Evolutionary conservation across 768 basidiomycete genomes (phyloP).

Genomic region (Tulasnella sp.): DNA sequence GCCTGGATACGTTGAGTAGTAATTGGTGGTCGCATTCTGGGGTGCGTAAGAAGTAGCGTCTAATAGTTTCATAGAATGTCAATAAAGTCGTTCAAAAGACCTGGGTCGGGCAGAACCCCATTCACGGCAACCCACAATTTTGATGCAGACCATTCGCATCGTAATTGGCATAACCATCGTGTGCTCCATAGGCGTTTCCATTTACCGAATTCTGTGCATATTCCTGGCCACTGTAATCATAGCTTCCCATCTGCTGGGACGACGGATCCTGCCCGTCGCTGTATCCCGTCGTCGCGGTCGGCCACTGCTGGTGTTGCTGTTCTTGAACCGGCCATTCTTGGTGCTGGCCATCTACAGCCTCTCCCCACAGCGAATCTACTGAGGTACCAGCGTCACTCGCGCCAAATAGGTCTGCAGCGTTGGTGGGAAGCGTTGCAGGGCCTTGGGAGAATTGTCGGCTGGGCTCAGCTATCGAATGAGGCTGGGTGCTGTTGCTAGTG

Average conservation of each 20-base stretch:
- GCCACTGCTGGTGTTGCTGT: background rate
- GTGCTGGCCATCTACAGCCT: background rate
- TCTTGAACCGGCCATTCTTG: conserved; percentile 7
- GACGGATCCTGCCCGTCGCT: conserved; percentile 20
- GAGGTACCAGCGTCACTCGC: background rate
- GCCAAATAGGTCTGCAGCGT: conserved; percentile 13
- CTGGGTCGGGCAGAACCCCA: background rate
- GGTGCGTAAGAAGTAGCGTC: background rate
- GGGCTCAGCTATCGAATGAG: background rate
- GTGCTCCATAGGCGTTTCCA: conserved; percentile 10
- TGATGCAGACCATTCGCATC: conserved; percentile 9
- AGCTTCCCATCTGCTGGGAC: conserved; percentile 1
- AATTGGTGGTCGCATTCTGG: conserved; percentile 15
- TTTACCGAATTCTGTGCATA: conserved; percentile 30
- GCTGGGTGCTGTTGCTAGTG: background rate
- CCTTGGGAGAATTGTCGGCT: conserved; percentile 7
- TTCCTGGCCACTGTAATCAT: conserved; percentile 28
- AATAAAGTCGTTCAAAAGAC: background rate
- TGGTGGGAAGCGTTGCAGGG: conserved; percentile 1
- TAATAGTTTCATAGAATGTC: background rate
- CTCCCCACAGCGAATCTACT: conserved; percentile 9
- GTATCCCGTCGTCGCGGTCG: background rate
- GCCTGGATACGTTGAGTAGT: conserved; percentile 16
- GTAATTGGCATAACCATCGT: conserved; percentile 22
- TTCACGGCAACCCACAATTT: conserved; percentile 3